phyloP scores from a whole-genome alignment of 306 rosid species.

The Echinosophora koreensis region DNA sequence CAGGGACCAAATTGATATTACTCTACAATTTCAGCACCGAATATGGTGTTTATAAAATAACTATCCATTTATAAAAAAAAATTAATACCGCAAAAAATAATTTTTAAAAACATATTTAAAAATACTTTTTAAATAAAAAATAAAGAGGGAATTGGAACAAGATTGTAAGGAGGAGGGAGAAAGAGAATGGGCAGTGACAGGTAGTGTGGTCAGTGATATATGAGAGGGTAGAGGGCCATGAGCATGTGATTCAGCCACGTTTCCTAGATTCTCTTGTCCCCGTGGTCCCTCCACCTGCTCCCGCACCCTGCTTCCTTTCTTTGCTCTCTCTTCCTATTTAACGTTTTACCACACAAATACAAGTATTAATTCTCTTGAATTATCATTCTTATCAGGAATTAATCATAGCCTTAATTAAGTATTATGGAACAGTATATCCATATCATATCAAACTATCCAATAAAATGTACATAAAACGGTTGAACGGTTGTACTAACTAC shows the following conservation, averaged over 20 bases:
- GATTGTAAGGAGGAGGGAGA: constrained; percentile 30
- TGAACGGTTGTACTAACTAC: constrained; percentile 35
- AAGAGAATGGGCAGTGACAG: constrained; percentile 47
- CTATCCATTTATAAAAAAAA: too few species aligned
- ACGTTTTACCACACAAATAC: neutral
- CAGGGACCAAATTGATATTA: too few species aligned
- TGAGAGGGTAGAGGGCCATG: constrained; percentile 50
- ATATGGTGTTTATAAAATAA: too few species aligned
- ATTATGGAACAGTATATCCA: neutral
- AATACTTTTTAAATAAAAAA: too few species aligned
- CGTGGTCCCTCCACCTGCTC: constrained; percentile 56
- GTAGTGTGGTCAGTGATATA: constrained; percentile 25
- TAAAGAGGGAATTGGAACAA: constrained; percentile 14
- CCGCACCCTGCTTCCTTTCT: constrained; percentile 15
- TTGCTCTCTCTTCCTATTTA: neutral
- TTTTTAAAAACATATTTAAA: too few species aligned
- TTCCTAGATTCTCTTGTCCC: constrained; percentile 58
- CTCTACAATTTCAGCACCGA: too few species aligned
- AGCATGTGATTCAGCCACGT: constrained; percentile 63
- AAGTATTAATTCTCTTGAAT: neutral
- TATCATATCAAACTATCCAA: neutral
- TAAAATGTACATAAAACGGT: constrained; percentile 19
- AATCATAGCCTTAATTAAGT: constrained; percentile 4
- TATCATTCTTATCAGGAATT: neutral
- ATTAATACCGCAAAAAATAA: too few species aligned